A percentile compares a stretch with the other conserved stretches of the same genome.
Conservation (phyloP, 176 grass and related monocot species). For the Otatea glauca region DNA sequence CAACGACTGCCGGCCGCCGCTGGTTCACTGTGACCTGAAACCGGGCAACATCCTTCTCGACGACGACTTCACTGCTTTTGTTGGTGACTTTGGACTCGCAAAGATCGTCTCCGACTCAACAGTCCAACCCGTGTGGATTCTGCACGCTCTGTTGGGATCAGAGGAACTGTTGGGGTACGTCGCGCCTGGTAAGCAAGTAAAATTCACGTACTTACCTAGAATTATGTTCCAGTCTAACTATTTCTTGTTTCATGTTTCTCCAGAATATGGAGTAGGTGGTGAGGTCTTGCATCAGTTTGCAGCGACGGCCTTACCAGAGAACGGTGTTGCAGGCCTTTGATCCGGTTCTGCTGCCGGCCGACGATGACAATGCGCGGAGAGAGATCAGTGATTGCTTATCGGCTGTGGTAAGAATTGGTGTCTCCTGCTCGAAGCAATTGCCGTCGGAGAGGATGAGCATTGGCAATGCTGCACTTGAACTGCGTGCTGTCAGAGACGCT, state of each 20-base stretch:
- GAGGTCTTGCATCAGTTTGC: conserved; percentile 1
- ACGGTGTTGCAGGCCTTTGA: background rate
- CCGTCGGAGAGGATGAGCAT: background rate
- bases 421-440: conserved; percentile 2
- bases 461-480: background rate
- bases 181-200: background rate
- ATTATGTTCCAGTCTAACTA: background rate
- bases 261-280: background rate
- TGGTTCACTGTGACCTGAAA: conserved; percentile 7
- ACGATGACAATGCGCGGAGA: background rate
- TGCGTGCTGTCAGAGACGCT: background rate
- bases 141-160: background rate
- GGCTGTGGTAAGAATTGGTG: background rate
- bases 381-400: conserved; percentile 5
- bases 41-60: background rate
- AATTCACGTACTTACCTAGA: background rate
- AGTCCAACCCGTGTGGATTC: background rate
- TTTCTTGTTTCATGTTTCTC: background rate
- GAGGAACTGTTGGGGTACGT: background rate
- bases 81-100: background rate
- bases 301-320: background rate
- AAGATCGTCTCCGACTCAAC: background rate
- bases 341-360: background rate
- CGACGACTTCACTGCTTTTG: background rate
- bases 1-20: background rate